These are phyloP conservation scores for Torulaspora indica DNA, from an alignment of 805 yeast species.

Conservation along the genomic window DNA sequence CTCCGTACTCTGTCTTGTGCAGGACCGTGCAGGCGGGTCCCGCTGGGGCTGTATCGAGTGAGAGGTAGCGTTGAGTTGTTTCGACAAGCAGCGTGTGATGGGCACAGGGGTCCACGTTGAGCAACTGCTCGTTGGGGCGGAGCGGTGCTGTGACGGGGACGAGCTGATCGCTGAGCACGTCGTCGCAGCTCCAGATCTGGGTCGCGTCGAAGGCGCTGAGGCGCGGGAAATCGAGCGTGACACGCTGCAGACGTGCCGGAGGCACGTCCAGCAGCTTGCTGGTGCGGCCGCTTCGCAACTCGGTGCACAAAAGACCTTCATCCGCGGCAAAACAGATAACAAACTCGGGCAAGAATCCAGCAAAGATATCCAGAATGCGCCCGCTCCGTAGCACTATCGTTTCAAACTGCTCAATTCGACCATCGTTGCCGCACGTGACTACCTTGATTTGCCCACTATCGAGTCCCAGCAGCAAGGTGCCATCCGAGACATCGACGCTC, in stretches of 20 bases:
- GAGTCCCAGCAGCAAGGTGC: slow-evolving; percentile 2
- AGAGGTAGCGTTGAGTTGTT: slow-evolving; percentile 9
- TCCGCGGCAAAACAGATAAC: slow-evolving; percentile 5
- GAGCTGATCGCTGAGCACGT: slow-evolving; percentile 3
- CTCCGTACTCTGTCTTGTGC: slow-evolving; percentile 8
- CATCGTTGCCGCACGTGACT: neutral
- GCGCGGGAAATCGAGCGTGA: slow-evolving; percentile 10
- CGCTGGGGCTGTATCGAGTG: neutral
- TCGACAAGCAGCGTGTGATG: slow-evolving; percentile 1
- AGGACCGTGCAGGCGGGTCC: slow-evolving; percentile 5
- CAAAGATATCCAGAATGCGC: slow-evolving; percentile 6
- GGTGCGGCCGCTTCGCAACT: neutral
- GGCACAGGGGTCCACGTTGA: slow-evolving; percentile 5
- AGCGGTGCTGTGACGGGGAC: neutral
- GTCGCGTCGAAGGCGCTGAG: slow-evolving; percentile 6
- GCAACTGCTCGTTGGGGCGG: slow-evolving; percentile 9
- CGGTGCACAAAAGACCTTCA: slow-evolving; percentile 7
- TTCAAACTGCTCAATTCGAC: neutral
- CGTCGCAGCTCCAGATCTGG: slow-evolving; percentile 7
- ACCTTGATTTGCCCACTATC: slow-evolving; percentile 2
- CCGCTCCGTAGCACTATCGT: slow-evolving; percentile 6
- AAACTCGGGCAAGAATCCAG: slow-evolving; percentile 7
- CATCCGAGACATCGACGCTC: slow-evolving; percentile 1
- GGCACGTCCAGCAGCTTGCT: slow-evolving; percentile 1
- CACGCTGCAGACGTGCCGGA: neutral